These are phyloP conservation scores for Neofusicoccum sp. DNA, from an alignment of 2,329 filamentous ascomycete species.

Conservation along the genomic window DNA sequence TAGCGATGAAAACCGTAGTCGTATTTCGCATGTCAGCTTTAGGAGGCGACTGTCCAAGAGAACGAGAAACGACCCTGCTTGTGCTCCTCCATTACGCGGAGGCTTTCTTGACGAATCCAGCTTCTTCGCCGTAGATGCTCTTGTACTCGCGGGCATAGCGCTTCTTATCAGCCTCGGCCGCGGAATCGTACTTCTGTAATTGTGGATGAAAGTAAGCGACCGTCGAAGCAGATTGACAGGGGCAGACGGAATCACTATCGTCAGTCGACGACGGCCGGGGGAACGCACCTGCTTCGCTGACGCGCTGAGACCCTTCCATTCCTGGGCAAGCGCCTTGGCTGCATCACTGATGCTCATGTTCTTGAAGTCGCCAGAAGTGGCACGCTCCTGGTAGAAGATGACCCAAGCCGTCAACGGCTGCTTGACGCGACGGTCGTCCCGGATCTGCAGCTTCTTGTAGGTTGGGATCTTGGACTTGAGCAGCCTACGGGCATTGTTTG, in stretches of 20 bases:
- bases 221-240: neutral
- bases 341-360: slow-evolving; percentile 43
- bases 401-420: slow-evolving; percentile 38
- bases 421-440: slow-evolving; percentile 57
- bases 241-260: neutral
- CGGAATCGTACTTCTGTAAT: slow-evolving; percentile 33
- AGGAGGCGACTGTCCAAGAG: neutral
- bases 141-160: slow-evolving; percentile 32
- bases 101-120: neutral
- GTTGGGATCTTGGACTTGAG: slow-evolving; percentile 26
- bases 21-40: neutral
- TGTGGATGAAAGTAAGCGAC: too few species aligned
- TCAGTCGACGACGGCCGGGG: neutral
- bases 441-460: slow-evolving; percentile 32
- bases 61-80: too few species aligned
- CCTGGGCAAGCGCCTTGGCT: slow-evolving; percentile 40
- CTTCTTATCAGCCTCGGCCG: slow-evolving; percentile 23
- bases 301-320: slow-evolving; percentile 49
- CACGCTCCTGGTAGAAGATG: slow-evolving; percentile 47
- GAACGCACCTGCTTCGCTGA: slow-evolving; percentile 49
- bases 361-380: slow-evolving; percentile 50
- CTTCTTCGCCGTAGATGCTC: slow-evolving; percentile 27
- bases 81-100: neutral
- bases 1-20: neutral
- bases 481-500: slow-evolving; percentile 56